Evolutionary conservation across 805 yeast species (phyloP), one percentile per base, ranked within the genome.

Genomic region (Barnettozyma sp.): DNA sequence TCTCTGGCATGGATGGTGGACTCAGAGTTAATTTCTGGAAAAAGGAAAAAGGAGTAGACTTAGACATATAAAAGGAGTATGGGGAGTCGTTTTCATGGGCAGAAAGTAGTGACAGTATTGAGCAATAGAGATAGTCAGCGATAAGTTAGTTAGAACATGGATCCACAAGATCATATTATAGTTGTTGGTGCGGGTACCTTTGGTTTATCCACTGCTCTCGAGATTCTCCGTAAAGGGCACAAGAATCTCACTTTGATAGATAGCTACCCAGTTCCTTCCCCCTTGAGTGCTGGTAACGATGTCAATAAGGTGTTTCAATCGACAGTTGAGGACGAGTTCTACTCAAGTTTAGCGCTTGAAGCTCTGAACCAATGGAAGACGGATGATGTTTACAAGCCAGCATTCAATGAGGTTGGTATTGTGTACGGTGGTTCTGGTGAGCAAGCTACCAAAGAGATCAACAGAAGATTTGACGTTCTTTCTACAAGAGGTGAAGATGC

Each of bases 101-200:
- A 22, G 23, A 32, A 30, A 30, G 39, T 17, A 22, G 16, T 11
- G 30, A 4, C 24, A 26, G 31, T 26, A 26, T 19, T 8, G 25
- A 28, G 24, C 23, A 13, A 14, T 9, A 8, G 15, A n/a, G n/a
- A n/a, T n/a, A n/a, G n/a, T n/a, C n/a, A n/a, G n/a, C n/a, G n/a
- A n/a, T n/a, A n/a, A n/a, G n/a, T n/a, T n/a, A n/a, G n/a, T n/a
- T n/a, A n/a, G n/a, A n/a, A 22, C 7, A 25, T 35, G 34, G 56
- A 39, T 63, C 65, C 38, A 7, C 30, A 26, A 15, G 34, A 30
- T 5, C 31, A 31, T 20, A 43, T 59, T 14, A 44, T 63, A 4
- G 53, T 62, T 17, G 50, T 66, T n/a, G 71, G 71, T 4, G 65
- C 66, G 21, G 70, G 71, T 2, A 63, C 67, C 1, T 65, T 63